Evolutionary conservation across 2,329 filamentous ascomycete species (phyloP), one percentile per base, ranked within the genome.

Genomic region (Penicillium occitanis): DNA sequence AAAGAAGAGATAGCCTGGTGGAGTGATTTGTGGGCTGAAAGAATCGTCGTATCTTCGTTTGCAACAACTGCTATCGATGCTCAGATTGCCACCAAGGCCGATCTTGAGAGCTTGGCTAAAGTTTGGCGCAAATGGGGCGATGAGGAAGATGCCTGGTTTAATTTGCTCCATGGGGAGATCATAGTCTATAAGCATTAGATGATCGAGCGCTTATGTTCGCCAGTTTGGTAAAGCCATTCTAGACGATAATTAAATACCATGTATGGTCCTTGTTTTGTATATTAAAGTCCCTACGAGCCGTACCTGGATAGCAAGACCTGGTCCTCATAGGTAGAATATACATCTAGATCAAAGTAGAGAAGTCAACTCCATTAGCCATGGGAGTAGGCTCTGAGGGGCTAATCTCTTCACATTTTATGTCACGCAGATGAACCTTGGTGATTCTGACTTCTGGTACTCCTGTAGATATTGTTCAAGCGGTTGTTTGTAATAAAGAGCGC

Each of bases 1-100:
- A 63, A 61, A 19, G 61, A 68, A 17, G 67, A 68, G 22, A 63
- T 64, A 25, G 37, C 51, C 17, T 68, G 61, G 57, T 68, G 67
- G 67, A 55, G 61, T 53, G 65, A 50, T 11, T 5, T 58, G n/a
- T 66, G 65, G 65, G 53, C 61, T 6, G 65, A 66, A 42, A 50
- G 65, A 17, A 59, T 55, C 4, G 42, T 60, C 13, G 25, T 28
- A 4, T 66, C 65, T 22, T 28, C 65, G 14, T 66, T 66, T 40
- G 65, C 60, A 5, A 63, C 42, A 44, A 66, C 65, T 33, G 65
- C 65, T n/a, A 35, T 66, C 17, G 53, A 63, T 37, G 60, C 40
- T 8, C 44, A 66, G 44, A 22, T 66, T 10, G 61, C 65, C 13
- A 63, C 61, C n/a, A 63, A 25, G 5, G 53, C 53, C 2, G 65